Evolutionary conservation across 352 stramenopile species (phyloP).

Genomic region (Aphanomyces invadans): DNA sequence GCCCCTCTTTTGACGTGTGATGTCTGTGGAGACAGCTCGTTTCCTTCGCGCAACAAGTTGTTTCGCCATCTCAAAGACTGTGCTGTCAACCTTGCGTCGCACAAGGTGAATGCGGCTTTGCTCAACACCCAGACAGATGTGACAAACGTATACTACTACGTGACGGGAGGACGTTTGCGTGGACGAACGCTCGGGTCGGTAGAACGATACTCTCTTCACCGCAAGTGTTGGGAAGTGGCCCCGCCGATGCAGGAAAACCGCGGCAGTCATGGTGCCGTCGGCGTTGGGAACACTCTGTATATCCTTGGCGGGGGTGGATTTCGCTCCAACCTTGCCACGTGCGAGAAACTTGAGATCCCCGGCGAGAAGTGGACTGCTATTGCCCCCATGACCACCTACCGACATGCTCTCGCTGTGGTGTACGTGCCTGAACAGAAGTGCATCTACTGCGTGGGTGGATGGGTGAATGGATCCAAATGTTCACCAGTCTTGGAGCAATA

Average conservation of each 20-base stretch:
- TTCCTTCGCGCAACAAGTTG: conserved; percentile 21
- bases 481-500: conserved; percentile 25
- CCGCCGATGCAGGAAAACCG: conserved; percentile 26
- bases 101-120: neutral
- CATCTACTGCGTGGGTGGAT: conserved; percentile 26
- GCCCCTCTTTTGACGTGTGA: conserved; percentile 7
- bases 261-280: conserved; percentile 24
- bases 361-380: conserved; percentile 8
- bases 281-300: conserved; percentile 13
- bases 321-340: conserved; percentile 23
- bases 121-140: neutral
- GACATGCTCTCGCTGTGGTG: conserved; percentile 21
- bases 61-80: conserved; percentile 25
- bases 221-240: conserved; percentile 15
- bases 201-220: conserved; percentile 20
- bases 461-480: conserved; percentile 27
- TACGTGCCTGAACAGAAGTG: conserved; percentile 4
- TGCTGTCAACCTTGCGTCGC: neutral
- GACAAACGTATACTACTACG: conserved; percentile 26
- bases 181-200: conserved; percentile 24
- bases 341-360: conserved; percentile 13
- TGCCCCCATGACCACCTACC: conserved; percentile 24
- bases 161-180: conserved; percentile 24
- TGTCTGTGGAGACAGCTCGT: conserved; percentile 19
- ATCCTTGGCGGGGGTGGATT: conserved; percentile 27